Evolutionary conservation across 1,139 yeast species (phyloP), one percentile per base, ranked within the genome.

Genomic region (Geotrichum aggregatum): DNA sequence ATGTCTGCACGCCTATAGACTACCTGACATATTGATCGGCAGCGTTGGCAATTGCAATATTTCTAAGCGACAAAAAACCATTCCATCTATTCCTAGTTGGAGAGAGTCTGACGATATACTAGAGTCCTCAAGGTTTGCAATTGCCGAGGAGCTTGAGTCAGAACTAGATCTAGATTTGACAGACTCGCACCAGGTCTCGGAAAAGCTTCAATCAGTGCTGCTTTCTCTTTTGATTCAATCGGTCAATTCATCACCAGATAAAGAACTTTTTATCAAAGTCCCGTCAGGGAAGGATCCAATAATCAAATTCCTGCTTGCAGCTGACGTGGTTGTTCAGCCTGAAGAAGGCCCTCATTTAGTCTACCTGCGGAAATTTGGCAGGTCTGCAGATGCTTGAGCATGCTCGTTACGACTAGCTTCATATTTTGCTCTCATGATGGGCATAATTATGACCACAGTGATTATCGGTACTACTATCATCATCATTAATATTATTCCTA

Each of bases 331-430:
- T 18, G 13, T 21, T 13, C 47, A 43, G 24, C 38, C 38, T 10
- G 16, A 30, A 13, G 38, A 26, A 4, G 16, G 21, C 6, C 38
- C 47, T 13, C 26, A 43, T 18, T 16, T 43, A 28, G 19, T 43
- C 14, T 38, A 33, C 28, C 47, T 43, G 1, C 47, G 47, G 10
- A 18, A 42, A 10, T 42, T 42, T 30, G 45, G 36, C 7, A 34
- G 19, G 18, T 18, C 36, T 18, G n/a, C 16, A 24, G 28, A 24
- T 5, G 8, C 28, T 8, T 24, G 8, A 8, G 28, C 28, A n/a
- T n/a, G n/a, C 28, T 24, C 8, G 28, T 5, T 24, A 24, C 5
- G 7, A 8, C 8, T 24, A 24, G 28, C 28, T 5, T 24, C 28
- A 24, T 8, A 24, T 24, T 8, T 6, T 34, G 14, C 5, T 34